Percentiles rank a stretch among this genome's conserved stretches.
Evolutionary conservation across 768 basidiomycete genomes (phyloP).

Genomic region (Pisolithus microcarpus): DNA sequence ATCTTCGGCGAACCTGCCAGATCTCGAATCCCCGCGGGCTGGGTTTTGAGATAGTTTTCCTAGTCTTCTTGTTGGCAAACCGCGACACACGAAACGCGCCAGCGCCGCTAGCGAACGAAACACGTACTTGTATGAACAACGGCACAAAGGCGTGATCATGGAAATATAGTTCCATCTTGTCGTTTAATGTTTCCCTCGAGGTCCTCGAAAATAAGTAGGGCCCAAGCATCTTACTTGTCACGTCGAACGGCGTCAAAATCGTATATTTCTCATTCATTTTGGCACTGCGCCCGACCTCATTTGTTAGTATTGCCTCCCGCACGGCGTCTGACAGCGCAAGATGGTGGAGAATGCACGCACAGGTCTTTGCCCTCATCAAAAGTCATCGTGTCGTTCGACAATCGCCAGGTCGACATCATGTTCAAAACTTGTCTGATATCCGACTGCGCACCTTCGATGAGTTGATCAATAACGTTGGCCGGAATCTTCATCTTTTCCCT

Average conservation of each 20-base stretch:
- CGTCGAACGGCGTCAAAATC: conserved; percentile 86
- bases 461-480: conserved; percentile 85
- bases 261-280: conserved; percentile 90
- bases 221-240: conserved; percentile 83
- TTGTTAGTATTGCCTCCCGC: neutral
- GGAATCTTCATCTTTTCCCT: conserved; percentile 95
- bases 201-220: conserved; percentile 87
- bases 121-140: conserved; percentile 79
- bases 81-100: conserved; percentile 18
- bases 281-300: conserved; percentile 39
- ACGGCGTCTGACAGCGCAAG: neutral
- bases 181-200: conserved; percentile 70
- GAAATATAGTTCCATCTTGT: conserved; percentile 96
- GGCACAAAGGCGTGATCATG: conserved; percentile 94
- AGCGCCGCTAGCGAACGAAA: neutral
- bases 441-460: conserved; percentile 81
- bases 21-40: conserved; percentile 55
- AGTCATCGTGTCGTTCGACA: conserved; percentile 73
- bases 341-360: conserved; percentile 39
- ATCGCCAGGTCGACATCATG: conserved; percentile 96
- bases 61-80: neutral
- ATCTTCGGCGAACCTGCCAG: conserved; percentile 54
- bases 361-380: conserved; percentile 90
- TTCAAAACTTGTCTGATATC: conserved; percentile 97
- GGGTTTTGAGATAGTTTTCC: conserved; percentile 93